Evolutionary conservation across 1,139 yeast genomes (phyloP).

Genomic region (Diutina sp.): DNA sequence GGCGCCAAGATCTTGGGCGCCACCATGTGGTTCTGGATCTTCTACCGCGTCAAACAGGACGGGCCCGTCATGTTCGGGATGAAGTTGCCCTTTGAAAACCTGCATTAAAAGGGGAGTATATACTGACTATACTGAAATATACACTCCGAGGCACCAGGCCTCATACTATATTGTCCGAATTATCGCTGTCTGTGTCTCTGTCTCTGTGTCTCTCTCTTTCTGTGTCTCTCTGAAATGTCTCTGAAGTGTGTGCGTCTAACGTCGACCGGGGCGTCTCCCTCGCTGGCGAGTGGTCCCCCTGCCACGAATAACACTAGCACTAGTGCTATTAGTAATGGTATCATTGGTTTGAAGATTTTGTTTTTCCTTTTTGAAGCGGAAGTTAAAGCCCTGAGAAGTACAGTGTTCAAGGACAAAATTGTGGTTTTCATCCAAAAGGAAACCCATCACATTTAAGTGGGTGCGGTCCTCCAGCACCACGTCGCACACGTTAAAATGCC

Average conservation of each 20-base stretch:
- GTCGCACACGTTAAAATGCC: conserved; percentile 73
- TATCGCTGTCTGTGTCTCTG: too few species aligned
- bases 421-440: not conserved
- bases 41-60: conserved; percentile 66
- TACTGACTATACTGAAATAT: not conserved
- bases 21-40: conserved; percentile 79
- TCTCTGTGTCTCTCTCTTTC: too few species aligned
- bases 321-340: too few species aligned
- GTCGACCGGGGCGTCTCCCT: too few species aligned
- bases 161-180: too few species aligned
- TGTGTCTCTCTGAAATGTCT: too few species aligned
- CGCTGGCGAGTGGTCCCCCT: too few species aligned
- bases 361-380: not conserved
- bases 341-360: too few species aligned
- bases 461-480: conserved; percentile 6
- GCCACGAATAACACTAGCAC: too few species aligned
- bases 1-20: conserved; percentile 62
- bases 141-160: not conserved
- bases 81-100: conserved; percentile 2
- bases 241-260: too few species aligned
- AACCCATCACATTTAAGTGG: not conserved
- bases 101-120: not conserved
- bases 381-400: not conserved
- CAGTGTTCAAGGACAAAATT: not conserved
- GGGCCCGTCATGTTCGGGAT: conserved; percentile 3